phyloP scores from a whole-genome alignment of 2,329 filamentous ascomycete species.

The Aspergillus piperis region DNA sequence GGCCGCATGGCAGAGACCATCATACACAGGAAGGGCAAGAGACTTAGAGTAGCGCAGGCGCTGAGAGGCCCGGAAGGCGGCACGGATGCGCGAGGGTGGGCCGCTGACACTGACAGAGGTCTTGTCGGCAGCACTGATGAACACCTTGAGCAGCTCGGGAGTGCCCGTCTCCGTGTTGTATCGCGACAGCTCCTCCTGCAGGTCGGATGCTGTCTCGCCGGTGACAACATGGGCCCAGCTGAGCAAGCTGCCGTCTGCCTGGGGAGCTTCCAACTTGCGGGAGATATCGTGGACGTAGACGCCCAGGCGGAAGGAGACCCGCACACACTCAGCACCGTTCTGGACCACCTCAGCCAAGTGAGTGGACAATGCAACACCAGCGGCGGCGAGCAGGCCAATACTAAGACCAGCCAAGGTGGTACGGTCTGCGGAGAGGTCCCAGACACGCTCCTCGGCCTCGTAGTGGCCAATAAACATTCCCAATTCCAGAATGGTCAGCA shows the following conservation, averaged over 20 bases:
- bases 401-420: too few relatives aligned
- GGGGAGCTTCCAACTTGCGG: too few relatives aligned
- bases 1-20: conserved; percentile 20
- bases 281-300: conserved; percentile 45
- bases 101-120: conserved; percentile 27
- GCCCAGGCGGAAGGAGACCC: conserved; percentile 51
- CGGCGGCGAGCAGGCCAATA: too few relatives aligned
- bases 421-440: too few relatives aligned
- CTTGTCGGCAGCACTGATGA: conserved; percentile 22
- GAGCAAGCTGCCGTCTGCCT: too few relatives aligned
- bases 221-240: too few relatives aligned
- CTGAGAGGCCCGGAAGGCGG: conserved; percentile 16
- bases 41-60: conserved; percentile 21
- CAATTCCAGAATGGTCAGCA: too few relatives aligned
- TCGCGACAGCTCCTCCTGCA: conserved; percentile 14
- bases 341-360: conserved; percentile 43
- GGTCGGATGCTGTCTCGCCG: too few relatives aligned
- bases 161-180: conserved; percentile 38
- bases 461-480: too few relatives aligned
- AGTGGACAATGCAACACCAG: conserved; percentile 41
- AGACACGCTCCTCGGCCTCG: too few relatives aligned
- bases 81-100: conserved; percentile 25
- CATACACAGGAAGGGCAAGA: conserved; percentile 23
- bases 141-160: conserved; percentile 20
- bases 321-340: conserved; percentile 46